Percentiles rank a stretch among this genome's conserved stretches.
These are phyloP conservation scores for Saposhnikovia divaricata DNA, from an alignment of 129 eudicot species.

Conservation along the genomic window DNA sequence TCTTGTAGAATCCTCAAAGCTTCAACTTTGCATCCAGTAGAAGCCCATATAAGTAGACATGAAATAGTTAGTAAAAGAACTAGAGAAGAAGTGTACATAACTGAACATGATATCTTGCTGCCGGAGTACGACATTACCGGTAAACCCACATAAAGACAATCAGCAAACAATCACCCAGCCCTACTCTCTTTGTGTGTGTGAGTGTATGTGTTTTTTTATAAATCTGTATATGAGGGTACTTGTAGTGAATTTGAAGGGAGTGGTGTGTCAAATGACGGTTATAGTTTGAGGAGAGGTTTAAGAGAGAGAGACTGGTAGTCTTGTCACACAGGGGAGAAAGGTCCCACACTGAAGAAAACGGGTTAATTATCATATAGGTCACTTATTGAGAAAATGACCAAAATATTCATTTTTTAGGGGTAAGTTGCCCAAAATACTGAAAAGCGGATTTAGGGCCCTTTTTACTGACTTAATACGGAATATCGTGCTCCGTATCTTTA, in stretches of 20 bases:
- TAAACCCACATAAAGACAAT: conserved; percentile 38
- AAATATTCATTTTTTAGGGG: too few relatives aligned
- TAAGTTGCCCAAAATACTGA: too few relatives aligned
- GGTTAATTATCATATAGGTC: too few relatives aligned
- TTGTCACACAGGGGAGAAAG: too few relatives aligned
- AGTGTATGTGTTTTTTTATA: too few relatives aligned
- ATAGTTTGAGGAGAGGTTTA: neutral
- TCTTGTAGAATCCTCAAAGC: conserved; percentile 33
- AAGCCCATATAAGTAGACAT: conserved; percentile 33
- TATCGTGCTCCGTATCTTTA: too few relatives aligned
- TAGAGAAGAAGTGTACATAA: conserved; percentile 14
- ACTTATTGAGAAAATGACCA: too few relatives aligned
- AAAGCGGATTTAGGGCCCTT: too few relatives aligned
- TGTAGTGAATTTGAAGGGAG: neutral
- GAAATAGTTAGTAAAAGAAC: conserved; percentile 34
- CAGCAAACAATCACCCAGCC: neutral
- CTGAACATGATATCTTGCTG: conserved; percentile 17
- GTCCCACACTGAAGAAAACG: too few relatives aligned
- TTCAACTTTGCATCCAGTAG: conserved; percentile 29
- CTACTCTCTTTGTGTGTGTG: too few relatives aligned
- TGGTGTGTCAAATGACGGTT: conserved; percentile 2
- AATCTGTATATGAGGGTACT: neutral
- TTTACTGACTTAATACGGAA: too few relatives aligned
- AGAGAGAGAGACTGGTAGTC: conserved; percentile 1
- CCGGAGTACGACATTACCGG: conserved; percentile 59